Base-by-base conservation (phyloP, 1,139 yeast species). In the Geotrichum cucujoidarum region DNA sequence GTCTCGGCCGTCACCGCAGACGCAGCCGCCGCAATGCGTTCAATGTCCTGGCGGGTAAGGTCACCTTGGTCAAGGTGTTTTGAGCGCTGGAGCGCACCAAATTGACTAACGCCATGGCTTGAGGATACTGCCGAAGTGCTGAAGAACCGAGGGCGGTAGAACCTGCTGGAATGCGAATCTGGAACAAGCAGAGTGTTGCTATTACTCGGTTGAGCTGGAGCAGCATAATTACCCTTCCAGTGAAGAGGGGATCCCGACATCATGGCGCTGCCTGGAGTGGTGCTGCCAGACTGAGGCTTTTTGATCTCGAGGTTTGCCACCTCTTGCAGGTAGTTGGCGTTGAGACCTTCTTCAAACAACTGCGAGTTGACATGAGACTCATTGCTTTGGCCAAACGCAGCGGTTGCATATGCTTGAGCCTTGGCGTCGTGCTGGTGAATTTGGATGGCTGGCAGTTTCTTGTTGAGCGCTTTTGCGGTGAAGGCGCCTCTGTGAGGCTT, bases 261-360 rank as follows among this genome's bases (percentile, higher is more conserved):
- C n/a, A n/a, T n/a, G n/a, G n/a, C n/a, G n/a, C n/a, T n/a, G n/a
- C n/a, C n/a, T n/a, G n/a, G n/a, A n/a, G n/a, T n/a, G n/a, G n/a
- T n/a, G n/a, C n/a, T n/a, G n/a, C n/a, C 20, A 17, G 38, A n/a
- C n/a, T 14, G 22, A 14, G n/a, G 13, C 13, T 31, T 35, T 20
- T 11, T 13, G 24, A 17, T 24, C 6, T 29, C 29, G 16, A 44
- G 33, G 11, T 38, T 36, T 14, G 43, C 32, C 11, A 45, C 44
- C 11, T 44, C 33, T 13, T 34, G 30, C 4, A 45, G 40, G 21
- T 39, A 45, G 30, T 45, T 44, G 2, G 43, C 27, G 13, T 39
- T 30, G 16, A 29, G 14, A 2, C 38, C 43, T 11, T 30, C 25
- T 29, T 39, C 43, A 3, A 27, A 35, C 8, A 39, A 11, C 5